These are phyloP conservation scores for Chondrostereum purpureum DNA, from an alignment of 1,284 basidiomycete species.

Conservation along the genomic window DNA sequence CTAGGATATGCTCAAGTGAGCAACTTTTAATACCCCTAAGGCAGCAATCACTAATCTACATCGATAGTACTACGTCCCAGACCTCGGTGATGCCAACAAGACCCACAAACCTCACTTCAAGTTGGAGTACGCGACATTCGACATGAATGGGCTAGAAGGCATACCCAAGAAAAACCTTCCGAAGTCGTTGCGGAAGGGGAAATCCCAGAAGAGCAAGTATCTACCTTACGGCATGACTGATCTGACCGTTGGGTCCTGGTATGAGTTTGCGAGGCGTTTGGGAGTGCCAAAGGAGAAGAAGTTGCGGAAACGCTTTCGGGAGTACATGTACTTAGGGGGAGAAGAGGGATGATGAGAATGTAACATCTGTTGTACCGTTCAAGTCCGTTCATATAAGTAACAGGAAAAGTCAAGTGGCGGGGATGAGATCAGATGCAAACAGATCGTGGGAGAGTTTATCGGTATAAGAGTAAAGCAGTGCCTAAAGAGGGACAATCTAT, in stretches of 20 bases:
- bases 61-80: slow-evolving; percentile 69
- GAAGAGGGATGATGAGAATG: slow-evolving; percentile 18
- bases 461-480: slow-evolving; percentile 7
- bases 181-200: slow-evolving; percentile 38
- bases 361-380: no score
- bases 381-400: no score
- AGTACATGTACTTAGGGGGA: slow-evolving; percentile 66
- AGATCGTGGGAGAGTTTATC: slow-evolving; percentile 11
- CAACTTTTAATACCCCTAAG: not conserved
- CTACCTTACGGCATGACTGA: slow-evolving; percentile 69
- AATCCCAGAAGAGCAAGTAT: slow-evolving; percentile 42
- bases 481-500: slow-evolving; percentile 17
- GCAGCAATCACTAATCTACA: not conserved
- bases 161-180: slow-evolving; percentile 68
- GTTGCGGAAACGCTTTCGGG: slow-evolving; percentile 57
- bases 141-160: slow-evolving; percentile 37
- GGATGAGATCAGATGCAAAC: not conserved
- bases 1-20: slow-evolving; percentile 80
- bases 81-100: slow-evolving; percentile 51
- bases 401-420: not conserved
- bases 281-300: slow-evolving; percentile 48
- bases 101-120: slow-evolving; percentile 56
- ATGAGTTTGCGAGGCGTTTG: slow-evolving; percentile 62
- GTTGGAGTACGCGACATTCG: slow-evolving; percentile 77
- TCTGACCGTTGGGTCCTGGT: slow-evolving; percentile 76